These are phyloP conservation scores for Aureobasidium sp. DNA, from an alignment of 2,329 filamentous ascomycete genomes.

Conservation along the genomic window DNA sequence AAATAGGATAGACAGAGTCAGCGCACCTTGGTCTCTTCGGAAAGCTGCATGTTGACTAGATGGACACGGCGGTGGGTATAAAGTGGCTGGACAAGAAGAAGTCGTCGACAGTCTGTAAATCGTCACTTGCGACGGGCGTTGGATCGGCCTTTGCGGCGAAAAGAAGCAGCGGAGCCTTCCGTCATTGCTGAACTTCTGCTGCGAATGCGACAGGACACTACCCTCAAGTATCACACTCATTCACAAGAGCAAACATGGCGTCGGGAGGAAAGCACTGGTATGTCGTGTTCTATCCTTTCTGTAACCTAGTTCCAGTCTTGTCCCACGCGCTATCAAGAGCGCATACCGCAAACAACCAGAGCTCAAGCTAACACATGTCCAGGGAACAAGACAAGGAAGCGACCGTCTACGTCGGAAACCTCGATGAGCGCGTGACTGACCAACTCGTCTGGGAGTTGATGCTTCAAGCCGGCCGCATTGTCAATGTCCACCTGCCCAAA, in stretches of 20 bases:
- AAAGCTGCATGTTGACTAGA: constrained; percentile 55
- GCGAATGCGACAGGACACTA: neutral
- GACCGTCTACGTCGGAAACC: constrained; percentile 95
- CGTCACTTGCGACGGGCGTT: constrained; percentile 3
- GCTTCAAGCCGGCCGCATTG: constrained; percentile 90
- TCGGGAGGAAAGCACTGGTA: constrained; percentile 68
- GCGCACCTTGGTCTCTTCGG: constrained; percentile 90
- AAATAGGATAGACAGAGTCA: neutral
- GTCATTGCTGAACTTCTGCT: constrained; percentile 5
- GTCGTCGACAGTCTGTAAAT: neutral
- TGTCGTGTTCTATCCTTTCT: constrained; percentile 19
- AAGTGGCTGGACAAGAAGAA: neutral
- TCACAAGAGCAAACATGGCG: constrained; percentile 46
- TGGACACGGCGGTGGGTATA: neutral
- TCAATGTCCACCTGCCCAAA: constrained; percentile 96
- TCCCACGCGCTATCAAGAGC: neutral
- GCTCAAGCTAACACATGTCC: constrained; percentile 9
- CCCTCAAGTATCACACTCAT: neutral
- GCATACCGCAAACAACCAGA: neutral
- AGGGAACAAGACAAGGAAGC: constrained; percentile 98
- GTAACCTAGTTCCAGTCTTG: neutral
- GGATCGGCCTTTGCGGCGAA: constrained; percentile 10
- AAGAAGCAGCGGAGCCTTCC: neutral
- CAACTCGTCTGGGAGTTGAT: constrained; percentile 94
- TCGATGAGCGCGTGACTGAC: constrained; percentile 91